These are phyloP conservation scores for Kwoniella shandongensis DNA, from an alignment of 768 basidiomycete genomes.

Conservation along the genomic window DNA sequence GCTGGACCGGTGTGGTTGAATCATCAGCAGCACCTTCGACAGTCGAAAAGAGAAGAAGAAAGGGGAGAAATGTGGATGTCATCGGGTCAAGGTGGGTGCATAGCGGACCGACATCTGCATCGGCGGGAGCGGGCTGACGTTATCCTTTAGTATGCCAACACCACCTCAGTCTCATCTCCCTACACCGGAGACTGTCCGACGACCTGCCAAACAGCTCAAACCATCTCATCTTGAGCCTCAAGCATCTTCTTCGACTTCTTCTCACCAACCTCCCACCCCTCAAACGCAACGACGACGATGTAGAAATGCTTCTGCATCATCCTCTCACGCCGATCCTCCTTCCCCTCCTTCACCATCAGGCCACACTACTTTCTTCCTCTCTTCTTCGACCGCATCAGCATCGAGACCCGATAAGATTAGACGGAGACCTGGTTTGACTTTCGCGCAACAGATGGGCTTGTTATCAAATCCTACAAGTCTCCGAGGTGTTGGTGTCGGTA, in stretches of 20 bases:
- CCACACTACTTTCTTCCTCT: slow-evolving; percentile 44
- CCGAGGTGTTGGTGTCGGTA: slow-evolving; percentile 38
- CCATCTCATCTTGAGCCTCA: background rate
- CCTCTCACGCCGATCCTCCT: slow-evolving; percentile 1
- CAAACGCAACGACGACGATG: slow-evolving; percentile 40
- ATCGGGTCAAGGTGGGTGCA: slow-evolving; percentile 27
- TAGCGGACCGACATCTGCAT: background rate
- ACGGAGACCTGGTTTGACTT: slow-evolving; percentile 42
- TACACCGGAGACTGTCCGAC: slow-evolving; percentile 36
- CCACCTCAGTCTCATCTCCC: slow-evolving; percentile 38
- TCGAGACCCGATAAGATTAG: slow-evolving; percentile 21
- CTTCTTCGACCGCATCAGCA: slow-evolving; percentile 8
- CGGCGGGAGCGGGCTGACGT: slow-evolving; percentile 4
- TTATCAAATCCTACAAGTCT: slow-evolving; percentile 10
- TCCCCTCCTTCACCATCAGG: slow-evolving; percentile 31
- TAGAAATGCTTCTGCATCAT: slow-evolving; percentile 1
- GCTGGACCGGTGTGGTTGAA: slow-evolving; percentile 38
- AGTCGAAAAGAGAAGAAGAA: slow-evolving; percentile 35
- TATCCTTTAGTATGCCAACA: slow-evolving; percentile 26
- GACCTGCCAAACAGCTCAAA: slow-evolving; percentile 25
- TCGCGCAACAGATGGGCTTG: slow-evolving; percentile 47
- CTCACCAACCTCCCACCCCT: slow-evolving; percentile 40
- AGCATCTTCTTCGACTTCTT: slow-evolving; percentile 1
- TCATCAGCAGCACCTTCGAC: slow-evolving; percentile 23
- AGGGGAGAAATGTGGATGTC: slow-evolving; percentile 33